These are phyloP conservation scores for Coemansia sp. DNA, from an alignment of 192 early-diverging fungal genomes.

Conservation along the genomic window DNA sequence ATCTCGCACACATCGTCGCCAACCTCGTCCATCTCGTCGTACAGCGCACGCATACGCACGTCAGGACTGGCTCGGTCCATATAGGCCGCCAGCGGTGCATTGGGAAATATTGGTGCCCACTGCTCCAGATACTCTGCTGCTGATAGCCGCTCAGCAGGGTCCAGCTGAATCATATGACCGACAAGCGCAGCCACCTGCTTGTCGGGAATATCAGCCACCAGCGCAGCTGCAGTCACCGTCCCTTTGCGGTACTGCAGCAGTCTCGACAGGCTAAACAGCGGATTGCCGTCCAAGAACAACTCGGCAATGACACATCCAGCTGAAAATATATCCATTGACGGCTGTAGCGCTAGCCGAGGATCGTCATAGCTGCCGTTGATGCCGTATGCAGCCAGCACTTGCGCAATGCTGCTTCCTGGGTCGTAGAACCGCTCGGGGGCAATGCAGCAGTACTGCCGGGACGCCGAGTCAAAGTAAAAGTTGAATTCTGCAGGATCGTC, in stretches of 20 bases:
- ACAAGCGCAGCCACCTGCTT: constrained; percentile 72
- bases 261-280: constrained; percentile 89
- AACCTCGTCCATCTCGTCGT: constrained; percentile 20
- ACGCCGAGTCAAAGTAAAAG: constrained; percentile 93
- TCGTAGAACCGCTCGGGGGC: constrained; percentile 94
- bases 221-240: constrained; percentile 58
- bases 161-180: constrained; percentile 83
- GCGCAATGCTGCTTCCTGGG: constrained; percentile 48
- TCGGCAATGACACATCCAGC: constrained; percentile 91
- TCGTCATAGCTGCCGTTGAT: constrained; percentile 4
- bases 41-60: constrained; percentile 36
- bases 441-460: constrained; percentile 86
- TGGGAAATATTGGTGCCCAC: constrained; percentile 58
- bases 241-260: constrained; percentile 84
- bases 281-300: constrained; percentile 88
- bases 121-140: constrained; percentile 74
- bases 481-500: constrained; percentile 96
- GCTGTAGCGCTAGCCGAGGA: constrained; percentile 53
- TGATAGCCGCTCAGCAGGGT: constrained; percentile 68
- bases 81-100: constrained; percentile 38
- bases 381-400: constrained; percentile 19
- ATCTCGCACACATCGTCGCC: constrained; percentile 37
- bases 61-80: constrained; percentile 39
- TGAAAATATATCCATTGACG: constrained; percentile 95
- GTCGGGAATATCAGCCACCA: constrained; percentile 83